A percentile compares a stretch with the other conserved stretches of the same genome.
Conservation (phyloP, 1,139 yeast species). For the Debaryomyces psychrophilus region DNA sequence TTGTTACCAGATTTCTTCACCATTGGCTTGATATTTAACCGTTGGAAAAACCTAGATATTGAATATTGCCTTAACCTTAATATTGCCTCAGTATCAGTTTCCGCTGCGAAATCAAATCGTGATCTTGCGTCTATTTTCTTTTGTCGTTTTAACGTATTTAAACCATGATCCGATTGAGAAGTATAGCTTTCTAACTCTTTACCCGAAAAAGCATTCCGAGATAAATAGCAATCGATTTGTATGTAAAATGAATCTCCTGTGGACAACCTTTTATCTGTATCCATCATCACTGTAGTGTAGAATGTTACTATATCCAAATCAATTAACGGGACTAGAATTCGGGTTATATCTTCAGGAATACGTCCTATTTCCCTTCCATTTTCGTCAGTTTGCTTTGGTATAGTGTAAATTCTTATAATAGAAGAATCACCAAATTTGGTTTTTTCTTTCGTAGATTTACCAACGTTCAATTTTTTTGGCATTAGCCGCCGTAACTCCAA, state of each 20-base stretch:
- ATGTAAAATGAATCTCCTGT: slow-evolving; percentile 74
- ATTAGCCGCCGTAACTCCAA: slow-evolving; percentile 40
- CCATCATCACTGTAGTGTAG: slow-evolving; percentile 62
- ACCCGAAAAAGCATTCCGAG: slow-evolving; percentile 51
- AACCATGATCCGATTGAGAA: slow-evolving; percentile 3
- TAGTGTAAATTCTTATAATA: slow-evolving; percentile 37
- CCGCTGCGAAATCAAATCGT: slow-evolving; percentile 31
- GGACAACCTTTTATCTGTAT: slow-evolving; percentile 56
- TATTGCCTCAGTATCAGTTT: slow-evolving; percentile 57
- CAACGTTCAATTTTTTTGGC: slow-evolving; percentile 27
- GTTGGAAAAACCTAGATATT: slow-evolving; percentile 57
- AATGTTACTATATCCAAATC: slow-evolving; percentile 60
- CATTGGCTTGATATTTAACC: slow-evolving; percentile 33
- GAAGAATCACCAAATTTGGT: slow-evolving; percentile 29
- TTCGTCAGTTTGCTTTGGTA: slow-evolving; percentile 22
- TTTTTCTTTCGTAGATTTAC: slow-evolving; percentile 24
- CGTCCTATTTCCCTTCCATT: slow-evolving; percentile 70
- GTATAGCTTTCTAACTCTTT: slow-evolving; percentile 6
- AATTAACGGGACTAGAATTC: slow-evolving; percentile 67
- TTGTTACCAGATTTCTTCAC: neutral
- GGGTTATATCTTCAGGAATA: slow-evolving; percentile 70
- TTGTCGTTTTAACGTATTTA: slow-evolving; percentile 11
- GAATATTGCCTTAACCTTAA: slow-evolving; percentile 61
- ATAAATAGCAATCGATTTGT: slow-evolving; percentile 64
- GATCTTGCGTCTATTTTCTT: slow-evolving; percentile 20